These are phyloP conservation scores for Aspergillus eucalypticola DNA, from an alignment of 2,329 filamentous ascomycete genomes.

Conservation along the genomic window DNA sequence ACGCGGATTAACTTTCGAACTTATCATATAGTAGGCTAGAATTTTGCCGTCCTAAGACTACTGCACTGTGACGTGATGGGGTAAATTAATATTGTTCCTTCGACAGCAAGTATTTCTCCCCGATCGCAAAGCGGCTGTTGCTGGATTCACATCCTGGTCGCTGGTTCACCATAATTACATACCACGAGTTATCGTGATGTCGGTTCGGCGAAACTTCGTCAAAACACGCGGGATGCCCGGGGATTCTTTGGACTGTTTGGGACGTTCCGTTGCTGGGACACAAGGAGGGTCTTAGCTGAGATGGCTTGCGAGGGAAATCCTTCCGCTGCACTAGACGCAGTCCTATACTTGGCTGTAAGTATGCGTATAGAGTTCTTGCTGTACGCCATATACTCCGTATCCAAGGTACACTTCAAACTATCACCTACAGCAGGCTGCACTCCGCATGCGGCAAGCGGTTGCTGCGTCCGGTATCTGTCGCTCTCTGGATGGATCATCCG, in stretches of 20 bases:
- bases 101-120: not conserved
- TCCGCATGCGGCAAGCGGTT: conserved; percentile 19
- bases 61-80: not conserved
- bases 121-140: not conserved
- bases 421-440: conserved; percentile 12
- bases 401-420: not conserved
- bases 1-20: not conserved
- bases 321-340: not conserved
- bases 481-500: conserved; percentile 10
- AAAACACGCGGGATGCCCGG: not conserved
- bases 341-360: not conserved
- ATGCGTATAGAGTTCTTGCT: not conserved
- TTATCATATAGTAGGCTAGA: not conserved
- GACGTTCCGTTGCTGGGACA: conserved; percentile 9
- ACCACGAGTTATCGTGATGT: not conserved
- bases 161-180: too few species aligned
- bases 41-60: not conserved
- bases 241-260: not conserved
- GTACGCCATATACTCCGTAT: not conserved
- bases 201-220: conserved; percentile 5
- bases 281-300: not conserved
- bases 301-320: not conserved
- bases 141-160: not conserved
- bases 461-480: conserved; percentile 10
- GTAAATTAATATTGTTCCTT: too few species aligned